Evolutionary conservation across 163 green algal species (phyloP), one percentile per base, ranked within the genome.

Genomic region (Prototheca wickerhamii): DNA sequence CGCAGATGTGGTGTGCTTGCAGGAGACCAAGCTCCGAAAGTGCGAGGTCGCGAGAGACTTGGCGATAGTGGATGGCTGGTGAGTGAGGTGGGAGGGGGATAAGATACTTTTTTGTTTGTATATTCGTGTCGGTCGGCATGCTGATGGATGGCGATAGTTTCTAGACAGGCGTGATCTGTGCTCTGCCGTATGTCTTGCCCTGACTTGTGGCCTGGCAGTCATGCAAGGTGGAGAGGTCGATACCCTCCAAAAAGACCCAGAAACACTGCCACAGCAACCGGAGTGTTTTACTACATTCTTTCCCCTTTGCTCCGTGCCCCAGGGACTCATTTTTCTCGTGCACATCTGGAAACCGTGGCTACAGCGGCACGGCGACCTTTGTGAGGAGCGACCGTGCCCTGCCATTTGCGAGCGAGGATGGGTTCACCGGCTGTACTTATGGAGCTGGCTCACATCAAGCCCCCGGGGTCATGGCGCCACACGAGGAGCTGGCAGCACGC

Each of bases 291-390:
- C n/a, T n/a, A n/a, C n/a, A n/a, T n/a, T n/a, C n/a, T n/a, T n/a
- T n/a, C n/a, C n/a, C n/a, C n/a, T n/a, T n/a, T n/a, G n/a, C n/a
- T n/a, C n/a, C 37, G 8, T 15, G 37, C 37, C 17, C 35, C 65
- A 72, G 66, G 65, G 72, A 75, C 21, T 42, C 65, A 1, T 74
- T 70, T 52, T 73, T 75, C 31, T 62, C 25, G 18, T 89, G 76
- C 65, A 78, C 60, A 10, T 60, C 72, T 32, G 51, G 50, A 4
- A 23, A 60, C 8, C 70, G 50, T 12, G 85, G 79, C 29, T 93
- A 93, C 70, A 79, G 61, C 31, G 87, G 87, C 10, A 80, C 86
- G 3, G 87, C 81, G 37, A 94, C 87, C 0, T 92, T 85, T 52
- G 60, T 76, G 55, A 60, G 61, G n/a, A 75, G 33, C 10, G 50